Evolutionary conservation across 305 asterid genomes (phyloP).

Genomic region (Petunia hybrid): DNA sequence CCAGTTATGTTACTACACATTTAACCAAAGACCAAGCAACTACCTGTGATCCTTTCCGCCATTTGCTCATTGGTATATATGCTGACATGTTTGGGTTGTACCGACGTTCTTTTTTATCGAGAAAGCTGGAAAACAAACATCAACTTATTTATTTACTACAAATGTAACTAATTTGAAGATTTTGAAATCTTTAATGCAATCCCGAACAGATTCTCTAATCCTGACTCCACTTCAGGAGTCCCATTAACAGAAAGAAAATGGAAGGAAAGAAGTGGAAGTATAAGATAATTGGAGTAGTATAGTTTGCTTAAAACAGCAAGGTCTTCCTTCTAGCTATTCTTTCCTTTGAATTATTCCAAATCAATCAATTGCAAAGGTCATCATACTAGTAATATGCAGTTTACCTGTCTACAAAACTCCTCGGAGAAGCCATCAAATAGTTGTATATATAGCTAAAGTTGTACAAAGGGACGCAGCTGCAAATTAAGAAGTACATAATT

Average conservation of each 20-base stretch:
- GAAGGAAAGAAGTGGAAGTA: not conserved
- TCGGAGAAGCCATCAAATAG: conserved; percentile 80
- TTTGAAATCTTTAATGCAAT: not conserved
- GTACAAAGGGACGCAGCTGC: conserved; percentile 95
- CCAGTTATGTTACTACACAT: no score
- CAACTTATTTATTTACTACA: not conserved
- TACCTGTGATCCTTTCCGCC: conserved; percentile 99
- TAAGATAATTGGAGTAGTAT: not conserved
- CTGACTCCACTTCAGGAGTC: not conserved
- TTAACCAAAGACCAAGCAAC: not conserved
- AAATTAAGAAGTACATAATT: conserved; percentile 1
- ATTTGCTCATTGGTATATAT: conserved; percentile 73
- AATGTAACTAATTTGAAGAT: not conserved
- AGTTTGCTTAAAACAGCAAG: not conserved
- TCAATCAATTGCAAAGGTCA: not conserved
- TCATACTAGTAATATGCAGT: conserved; percentile 6
- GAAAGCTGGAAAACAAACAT: conserved; percentile 56
- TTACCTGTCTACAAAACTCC: conserved; percentile 98
- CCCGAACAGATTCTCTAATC: not conserved
- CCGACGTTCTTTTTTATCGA: conserved; percentile 72
- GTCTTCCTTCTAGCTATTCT: not conserved
- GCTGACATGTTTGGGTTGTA: conserved; percentile 89
- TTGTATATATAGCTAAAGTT: conserved; percentile 85
- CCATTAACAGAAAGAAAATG: not conserved
- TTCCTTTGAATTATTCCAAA: not conserved